phyloP scores from a whole-genome alignment of 2,329 filamentous ascomycete species.

The Phialocephala subalpina region DNA sequence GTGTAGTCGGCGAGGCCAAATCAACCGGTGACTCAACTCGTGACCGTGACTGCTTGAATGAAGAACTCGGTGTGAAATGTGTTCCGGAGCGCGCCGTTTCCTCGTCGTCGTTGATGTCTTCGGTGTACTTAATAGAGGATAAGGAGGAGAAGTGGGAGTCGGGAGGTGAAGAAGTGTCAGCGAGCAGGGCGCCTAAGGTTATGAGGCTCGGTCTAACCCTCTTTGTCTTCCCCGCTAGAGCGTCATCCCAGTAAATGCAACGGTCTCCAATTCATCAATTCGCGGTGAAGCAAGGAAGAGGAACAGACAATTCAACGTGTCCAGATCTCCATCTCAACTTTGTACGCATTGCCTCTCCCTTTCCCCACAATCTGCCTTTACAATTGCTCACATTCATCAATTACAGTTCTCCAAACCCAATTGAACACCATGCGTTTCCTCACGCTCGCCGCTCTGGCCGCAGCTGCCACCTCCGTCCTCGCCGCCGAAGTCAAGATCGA shows the following conservation, averaged over 20 bases:
- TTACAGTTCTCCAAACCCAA: conserved; percentile 14
- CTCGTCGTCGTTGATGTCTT: conserved; percentile 7
- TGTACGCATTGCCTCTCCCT: conserved; percentile 1
- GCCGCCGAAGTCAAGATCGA: conserved; percentile 73
- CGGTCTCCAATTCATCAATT: conserved; percentile 16
- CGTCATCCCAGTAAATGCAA: conserved; percentile 19
- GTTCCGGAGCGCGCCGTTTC: conserved; percentile 2
- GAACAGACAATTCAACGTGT: conserved; percentile 26
- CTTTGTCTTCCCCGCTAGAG: conserved; percentile 9
- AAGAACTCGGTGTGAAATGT: conserved; percentile 5
- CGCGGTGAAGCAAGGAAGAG: conserved; percentile 3
- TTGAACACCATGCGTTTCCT: conserved; percentile 43
- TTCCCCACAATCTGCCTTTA: not conserved
- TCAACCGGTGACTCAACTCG: conserved; percentile 11
- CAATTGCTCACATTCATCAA: conserved; percentile 9
- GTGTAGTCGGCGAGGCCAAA: not conserved
- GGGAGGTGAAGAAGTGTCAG: conserved; percentile 2
- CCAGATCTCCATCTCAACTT: conserved; percentile 21
- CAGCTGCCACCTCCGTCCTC: conserved; percentile 37
- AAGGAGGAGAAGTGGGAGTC: not conserved
- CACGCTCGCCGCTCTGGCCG: conserved; percentile 40
- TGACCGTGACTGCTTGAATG: conserved; percentile 1
- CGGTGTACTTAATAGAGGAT: not conserved
- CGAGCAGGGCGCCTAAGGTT: not conserved
- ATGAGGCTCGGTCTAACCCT: not conserved